Base-by-base conservation (phyloP, 1,284 basidiomycete genomes). In the Irpex sp. region DNA sequence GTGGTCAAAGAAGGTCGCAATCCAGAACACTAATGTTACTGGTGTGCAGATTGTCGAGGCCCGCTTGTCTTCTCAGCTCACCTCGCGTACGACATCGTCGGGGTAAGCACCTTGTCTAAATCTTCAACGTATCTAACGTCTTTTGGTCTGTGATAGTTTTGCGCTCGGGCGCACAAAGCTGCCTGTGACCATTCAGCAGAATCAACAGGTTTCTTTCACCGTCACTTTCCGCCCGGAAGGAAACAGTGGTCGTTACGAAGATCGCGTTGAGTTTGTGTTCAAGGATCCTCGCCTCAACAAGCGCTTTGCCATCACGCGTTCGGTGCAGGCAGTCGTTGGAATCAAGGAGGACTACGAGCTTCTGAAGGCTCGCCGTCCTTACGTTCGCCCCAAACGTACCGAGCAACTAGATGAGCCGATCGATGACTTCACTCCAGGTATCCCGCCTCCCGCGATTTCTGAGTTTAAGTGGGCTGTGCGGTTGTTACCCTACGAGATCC, bases 221-320 rank as follows among this genome's bases (percentile, higher is more conserved):
- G 3, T 26, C 21, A 26, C 21, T 26, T 26, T 26, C 21, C 21
- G 21, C 21, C 21, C 21, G 21, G 21, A 26, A 26, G 21, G 61
- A 0, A 70, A 79, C 61, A 74, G 76, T 48, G 86, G 86, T 15
- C 77, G 81, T 1, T 83, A 78, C 62, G 78, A 83, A 48, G 76
- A 77, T 61, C 69, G 70, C 0, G 34, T 78, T 1, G 76, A 79
- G 63, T 65, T 78, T 19, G 64, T 59, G 0, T 37, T 52, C 0
- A 19, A 36, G 36, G 75, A 76, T 60, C 36, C 62, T 0, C 38
- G 37, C 1, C 57, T 40, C 3, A 56, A 58, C 17, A n/a, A 63
- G 34, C 64, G 62, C 21, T 65, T 65, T 38, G 62, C 60, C 6
- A 65, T 65, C 13, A 65, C 64, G 0, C 44, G 64, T n/a, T 37